Percentiles rank a stretch among this genome's conserved stretches.
Conservation (phyloP, 2,329 filamentous ascomycete species). For the Gyromitra esculenta region DNA sequence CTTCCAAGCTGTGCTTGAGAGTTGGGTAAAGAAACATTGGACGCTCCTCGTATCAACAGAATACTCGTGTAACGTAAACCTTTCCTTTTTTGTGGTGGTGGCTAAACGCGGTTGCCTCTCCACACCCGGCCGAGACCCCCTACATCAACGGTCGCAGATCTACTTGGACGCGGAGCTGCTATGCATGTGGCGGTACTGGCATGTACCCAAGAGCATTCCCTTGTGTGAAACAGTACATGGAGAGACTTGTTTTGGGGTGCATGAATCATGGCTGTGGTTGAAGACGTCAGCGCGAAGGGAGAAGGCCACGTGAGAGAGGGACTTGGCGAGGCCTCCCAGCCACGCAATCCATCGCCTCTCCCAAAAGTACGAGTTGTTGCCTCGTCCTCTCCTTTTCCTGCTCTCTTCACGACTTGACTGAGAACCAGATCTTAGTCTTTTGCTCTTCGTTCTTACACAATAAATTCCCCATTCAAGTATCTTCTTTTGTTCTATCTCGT, state of each 20-base stretch:
- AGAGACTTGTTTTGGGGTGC: slow-evolving; percentile 29
- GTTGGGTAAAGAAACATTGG: neutral
- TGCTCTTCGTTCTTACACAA: slow-evolving; percentile 4
- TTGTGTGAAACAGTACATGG: slow-evolving; percentile 18
- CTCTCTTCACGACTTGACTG: slow-evolving; percentile 26
- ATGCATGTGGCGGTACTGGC: slow-evolving; percentile 13
- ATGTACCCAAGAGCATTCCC: slow-evolving; percentile 9
- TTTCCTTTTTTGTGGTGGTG: slow-evolving; percentile 8
- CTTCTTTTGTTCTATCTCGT: slow-evolving; percentile 5
- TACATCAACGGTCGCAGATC: neutral
- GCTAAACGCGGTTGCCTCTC: slow-evolving; percentile 26
- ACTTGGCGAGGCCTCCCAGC: slow-evolving; percentile 46
- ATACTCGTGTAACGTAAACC: neutral
- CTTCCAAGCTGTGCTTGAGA: neutral
- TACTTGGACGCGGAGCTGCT: neutral
- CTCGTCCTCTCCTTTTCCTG: slow-evolving; percentile 38
- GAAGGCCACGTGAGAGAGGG: slow-evolving; percentile 6
- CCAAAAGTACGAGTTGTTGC: neutral
- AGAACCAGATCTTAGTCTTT: slow-evolving; percentile 24
- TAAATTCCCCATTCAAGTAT: neutral
- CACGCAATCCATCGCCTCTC: slow-evolving; percentile 30
- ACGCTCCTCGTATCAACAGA: neutral
- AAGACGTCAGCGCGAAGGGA: slow-evolving; percentile 31
- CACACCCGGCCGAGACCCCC: slow-evolving; percentile 11
- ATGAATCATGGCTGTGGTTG: slow-evolving; percentile 1